phyloP scores from a whole-genome alignment of 495 filamentous ascomycete genomes.

The Cetradonia linearis region DNA sequence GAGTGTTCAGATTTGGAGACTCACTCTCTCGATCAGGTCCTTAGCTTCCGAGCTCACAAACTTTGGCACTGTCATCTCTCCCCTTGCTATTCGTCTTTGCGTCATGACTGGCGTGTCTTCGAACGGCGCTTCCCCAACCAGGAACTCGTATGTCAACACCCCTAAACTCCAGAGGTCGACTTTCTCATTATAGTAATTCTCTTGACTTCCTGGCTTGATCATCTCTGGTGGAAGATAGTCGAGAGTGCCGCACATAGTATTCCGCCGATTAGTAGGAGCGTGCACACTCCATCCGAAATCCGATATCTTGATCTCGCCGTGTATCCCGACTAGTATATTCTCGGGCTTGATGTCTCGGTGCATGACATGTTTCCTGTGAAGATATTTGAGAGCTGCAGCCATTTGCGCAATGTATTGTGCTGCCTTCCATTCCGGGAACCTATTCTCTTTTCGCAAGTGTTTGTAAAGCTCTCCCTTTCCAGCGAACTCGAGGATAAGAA shows the following conservation, averaged over 20 bases:
- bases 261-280: slow-evolving; percentile 84
- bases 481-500: slow-evolving; percentile 92
- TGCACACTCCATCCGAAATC: slow-evolving; percentile 99
- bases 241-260: slow-evolving; percentile 94
- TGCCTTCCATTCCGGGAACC: slow-evolving; percentile 92
- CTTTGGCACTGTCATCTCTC: slow-evolving; percentile 84
- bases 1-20: slow-evolving; percentile 13
- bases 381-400: slow-evolving; percentile 81
- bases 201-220: slow-evolving; percentile 67
- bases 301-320: slow-evolving; percentile 96
- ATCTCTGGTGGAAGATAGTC: slow-evolving; percentile 98
- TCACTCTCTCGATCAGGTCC: slow-evolving; percentile 85
- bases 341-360: slow-evolving; percentile 98
- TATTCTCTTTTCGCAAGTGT: slow-evolving; percentile 75
- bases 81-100: slow-evolving; percentile 75
- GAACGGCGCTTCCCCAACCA: slow-evolving; percentile 92
- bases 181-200: slow-evolving; percentile 87
- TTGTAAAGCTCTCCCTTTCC: slow-evolving; percentile 96
- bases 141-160: slow-evolving; percentile 91
- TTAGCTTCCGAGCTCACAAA: slow-evolving; percentile 86
- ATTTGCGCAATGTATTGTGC: slow-evolving; percentile 98
- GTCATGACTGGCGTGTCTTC: slow-evolving; percentile 95
- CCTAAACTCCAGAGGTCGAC: slow-evolving; percentile 95
- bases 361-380: slow-evolving; percentile 97
- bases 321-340: slow-evolving; percentile 94